A percentile compares a stretch with the other conserved stretches of the same genome.
Conservation (phyloP, 1,139 yeast species). For the Chernovozyma sophiae-reginae region DNA sequence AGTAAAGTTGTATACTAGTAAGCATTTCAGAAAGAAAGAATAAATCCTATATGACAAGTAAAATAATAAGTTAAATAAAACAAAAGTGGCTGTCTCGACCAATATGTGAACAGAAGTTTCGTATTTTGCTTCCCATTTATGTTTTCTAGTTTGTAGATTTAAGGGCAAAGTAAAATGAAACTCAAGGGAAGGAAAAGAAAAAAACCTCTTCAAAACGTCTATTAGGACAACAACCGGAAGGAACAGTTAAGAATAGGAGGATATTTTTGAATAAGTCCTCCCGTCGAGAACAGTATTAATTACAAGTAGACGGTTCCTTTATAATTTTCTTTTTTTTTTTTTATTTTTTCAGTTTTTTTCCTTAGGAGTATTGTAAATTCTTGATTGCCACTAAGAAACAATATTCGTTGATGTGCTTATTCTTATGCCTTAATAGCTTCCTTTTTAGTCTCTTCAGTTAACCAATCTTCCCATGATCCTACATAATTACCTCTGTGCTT, state of each 20-base stretch:
- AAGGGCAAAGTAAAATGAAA: no score
- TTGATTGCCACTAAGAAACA: not conserved
- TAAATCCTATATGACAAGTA: slow-evolving; percentile 1
- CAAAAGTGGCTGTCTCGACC: not conserved
- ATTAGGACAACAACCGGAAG: not conserved
- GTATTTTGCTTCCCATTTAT: no score
- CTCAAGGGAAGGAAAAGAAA: no score
- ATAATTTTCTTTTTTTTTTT: not conserved
- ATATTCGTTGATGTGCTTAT: no score
- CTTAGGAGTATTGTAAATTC: no score
- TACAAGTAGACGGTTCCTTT: not conserved
- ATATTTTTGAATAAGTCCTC: not conserved
- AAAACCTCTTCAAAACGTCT: not conserved
- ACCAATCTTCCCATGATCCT: slow-evolving; percentile 90
- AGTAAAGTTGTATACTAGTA: not conserved
- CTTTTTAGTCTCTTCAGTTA: slow-evolving; percentile 36
- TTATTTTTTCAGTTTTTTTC: no score
- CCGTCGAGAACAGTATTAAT: slow-evolving; percentile 1
- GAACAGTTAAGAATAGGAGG: not conserved
- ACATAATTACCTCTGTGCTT: slow-evolving; percentile 68
- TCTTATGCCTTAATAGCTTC: not conserved
- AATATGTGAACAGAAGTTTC: no score
- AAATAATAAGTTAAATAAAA: not conserved
- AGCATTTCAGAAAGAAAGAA: not conserved
- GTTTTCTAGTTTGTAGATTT: no score